Conservation (phyloP, 2,329 filamentous ascomycete species). For the Apiospora saccharicola region DNA sequence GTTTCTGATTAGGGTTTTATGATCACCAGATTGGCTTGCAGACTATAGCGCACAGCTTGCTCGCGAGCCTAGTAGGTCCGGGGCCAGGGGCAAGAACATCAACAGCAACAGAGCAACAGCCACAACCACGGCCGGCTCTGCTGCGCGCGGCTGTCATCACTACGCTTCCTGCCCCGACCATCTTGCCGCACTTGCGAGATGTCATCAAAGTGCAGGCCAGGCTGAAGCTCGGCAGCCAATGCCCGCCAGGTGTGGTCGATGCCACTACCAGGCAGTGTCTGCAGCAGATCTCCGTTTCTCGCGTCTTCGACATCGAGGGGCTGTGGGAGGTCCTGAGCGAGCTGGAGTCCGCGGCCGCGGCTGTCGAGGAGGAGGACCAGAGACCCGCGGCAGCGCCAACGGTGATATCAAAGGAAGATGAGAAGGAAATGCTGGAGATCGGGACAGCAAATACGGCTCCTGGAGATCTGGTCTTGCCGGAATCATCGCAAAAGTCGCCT, state of each 20-base stretch:
- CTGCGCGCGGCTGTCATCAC: conserved; percentile 55
- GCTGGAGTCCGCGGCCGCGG: conserved; percentile 42
- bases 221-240: conserved; percentile 30
- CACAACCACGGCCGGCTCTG: not conserved
- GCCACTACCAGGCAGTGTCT: conserved; percentile 47
- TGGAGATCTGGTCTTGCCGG: conserved; percentile 16
- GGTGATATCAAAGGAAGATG: not conserved
- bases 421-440: not conserved
- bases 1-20: not conserved
- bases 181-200: conserved; percentile 53
- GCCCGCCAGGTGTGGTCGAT: conserved; percentile 31
- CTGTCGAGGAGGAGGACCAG: not conserved
- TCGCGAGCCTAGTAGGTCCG: conserved; percentile 30
- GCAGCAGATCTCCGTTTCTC: conserved; percentile 59
- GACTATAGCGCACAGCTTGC: conserved; percentile 51
- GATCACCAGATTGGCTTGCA: conserved; percentile 53
- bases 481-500: conserved; percentile 33
- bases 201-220: conserved; percentile 48
- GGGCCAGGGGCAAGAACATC: not conserved
- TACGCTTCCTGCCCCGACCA: conserved; percentile 49
- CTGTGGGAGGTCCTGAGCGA: conserved; percentile 64
- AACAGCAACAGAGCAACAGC: not conserved
- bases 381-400: not conserved
- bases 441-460: not conserved
- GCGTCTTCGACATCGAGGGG: conserved; percentile 66